These are phyloP conservation scores for Boletus barrowsii DNA, from an alignment of 768 basidiomycete species.

Conservation along the genomic window DNA sequence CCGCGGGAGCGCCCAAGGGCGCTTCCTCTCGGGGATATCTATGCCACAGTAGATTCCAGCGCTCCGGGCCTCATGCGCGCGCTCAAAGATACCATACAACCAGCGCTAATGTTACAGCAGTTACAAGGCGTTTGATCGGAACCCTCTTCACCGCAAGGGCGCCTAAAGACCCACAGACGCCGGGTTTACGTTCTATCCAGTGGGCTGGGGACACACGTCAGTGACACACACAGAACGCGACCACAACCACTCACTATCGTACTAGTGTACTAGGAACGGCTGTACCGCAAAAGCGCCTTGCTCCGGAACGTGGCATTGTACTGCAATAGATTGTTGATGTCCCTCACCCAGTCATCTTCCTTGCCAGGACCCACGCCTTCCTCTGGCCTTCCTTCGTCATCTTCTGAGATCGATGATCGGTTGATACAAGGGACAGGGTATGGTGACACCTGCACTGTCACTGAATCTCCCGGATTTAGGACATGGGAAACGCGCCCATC, in stretches of 20 bases:
- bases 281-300: slow-evolving; percentile 78
- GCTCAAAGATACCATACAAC: background rate
- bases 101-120: slow-evolving; percentile 3
- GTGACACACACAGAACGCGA: background rate
- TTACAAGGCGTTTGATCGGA: background rate
- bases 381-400: slow-evolving; percentile 38
- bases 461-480: slow-evolving; percentile 80
- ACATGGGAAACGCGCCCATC: slow-evolving; percentile 86
- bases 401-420: slow-evolving; percentile 69
- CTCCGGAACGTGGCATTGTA: slow-evolving; percentile 94
- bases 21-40: background rate
- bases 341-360: slow-evolving; percentile 94
- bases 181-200: background rate
- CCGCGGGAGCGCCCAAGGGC: no score
- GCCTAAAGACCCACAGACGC: background rate
- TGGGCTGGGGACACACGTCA: slow-evolving; percentile 3
- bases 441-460: slow-evolving; percentile 79
- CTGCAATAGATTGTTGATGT: slow-evolving; percentile 91
- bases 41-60: background rate
- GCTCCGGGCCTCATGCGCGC: background rate
- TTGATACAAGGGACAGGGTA: slow-evolving; percentile 94
- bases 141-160: background rate
- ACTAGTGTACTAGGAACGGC: slow-evolving; percentile 38
- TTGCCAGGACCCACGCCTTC: slow-evolving; percentile 77
- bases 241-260: slow-evolving; percentile 12